phyloP scores from a whole-genome alignment of 768 basidiomycete species.

The Suillus ampliporus region DNA sequence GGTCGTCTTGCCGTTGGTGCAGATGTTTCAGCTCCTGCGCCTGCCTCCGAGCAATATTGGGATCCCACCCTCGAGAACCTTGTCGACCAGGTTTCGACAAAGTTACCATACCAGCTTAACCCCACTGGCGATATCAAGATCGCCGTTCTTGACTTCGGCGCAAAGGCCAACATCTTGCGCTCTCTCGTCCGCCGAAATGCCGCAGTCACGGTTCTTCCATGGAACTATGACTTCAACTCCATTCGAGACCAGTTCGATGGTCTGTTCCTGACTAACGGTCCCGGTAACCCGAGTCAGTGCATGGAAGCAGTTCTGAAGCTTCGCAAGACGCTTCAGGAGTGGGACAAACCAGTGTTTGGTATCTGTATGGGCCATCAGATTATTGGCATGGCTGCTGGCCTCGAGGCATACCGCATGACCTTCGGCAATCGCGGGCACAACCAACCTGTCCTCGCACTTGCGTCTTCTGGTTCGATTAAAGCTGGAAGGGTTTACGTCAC shows the following conservation, averaged over 20 bases:
- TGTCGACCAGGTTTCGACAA: slow-evolving; percentile 92
- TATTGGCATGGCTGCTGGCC: slow-evolving; percentile 95
- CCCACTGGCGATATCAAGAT: slow-evolving; percentile 87
- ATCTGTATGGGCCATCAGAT: slow-evolving; percentile 99
- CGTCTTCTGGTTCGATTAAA: slow-evolving; percentile 91
- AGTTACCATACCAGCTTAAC: slow-evolving; percentile 83
- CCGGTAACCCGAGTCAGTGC: slow-evolving; percentile 91
- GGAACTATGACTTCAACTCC: slow-evolving; percentile 96
- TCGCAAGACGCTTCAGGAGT: slow-evolving; percentile 82
- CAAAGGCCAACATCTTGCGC: slow-evolving; percentile 96
- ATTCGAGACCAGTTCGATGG: slow-evolving; percentile 93
- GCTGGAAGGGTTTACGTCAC: slow-evolving; percentile 98
- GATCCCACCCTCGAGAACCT: slow-evolving; percentile 93
- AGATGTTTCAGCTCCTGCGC: slow-evolving; percentile 65
- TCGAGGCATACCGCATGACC: slow-evolving; percentile 97
- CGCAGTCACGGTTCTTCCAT: slow-evolving; percentile 93
- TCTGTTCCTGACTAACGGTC: slow-evolving; percentile 95
- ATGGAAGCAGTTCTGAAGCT: slow-evolving; percentile 84
- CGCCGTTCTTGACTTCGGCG: slow-evolving; percentile 96
- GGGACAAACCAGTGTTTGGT: slow-evolving; percentile 94
- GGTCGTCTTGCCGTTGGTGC: slow-evolving; percentile 87
- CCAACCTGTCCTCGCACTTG: slow-evolving; percentile 95
- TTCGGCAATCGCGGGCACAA: slow-evolving; percentile 99
- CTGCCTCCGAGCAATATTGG: slow-evolving; percentile 80
- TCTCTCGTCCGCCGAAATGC: slow-evolving; percentile 91